Evolutionary conservation across 78 protist species (phyloP), one percentile per base, ranked within the genome.

Genomic region (Cavenderia fasciculata): DNA sequence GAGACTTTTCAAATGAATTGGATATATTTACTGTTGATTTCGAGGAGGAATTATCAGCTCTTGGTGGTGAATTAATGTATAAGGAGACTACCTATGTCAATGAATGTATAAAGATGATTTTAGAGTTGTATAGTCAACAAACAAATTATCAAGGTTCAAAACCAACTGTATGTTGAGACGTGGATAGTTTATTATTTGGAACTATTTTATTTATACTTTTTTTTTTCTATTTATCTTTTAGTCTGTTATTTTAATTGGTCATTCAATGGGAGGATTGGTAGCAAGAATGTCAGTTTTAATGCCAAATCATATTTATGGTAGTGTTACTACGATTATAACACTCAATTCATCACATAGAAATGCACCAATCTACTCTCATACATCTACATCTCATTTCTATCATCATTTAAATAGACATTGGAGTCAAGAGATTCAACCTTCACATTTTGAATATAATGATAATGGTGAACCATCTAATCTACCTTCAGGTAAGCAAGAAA

Each of bases 201-300:
- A 31, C 27, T 44, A 21, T 14, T 6, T 11, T 51, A 84, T 66
- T 36, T 44, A 52, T 34, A 82, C 31, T 36, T 12, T 5, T 79
- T 36, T 19, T 62, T 51, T 4, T 33, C 2, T 33, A 47, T 43
- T 14, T 34, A 44, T 4, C 6, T 23, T 62, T 12, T 29, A 76
- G 87, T 46, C 75, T 27, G 84, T 90, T n/a, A 78, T 90, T 7
- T 65, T 90, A 36, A 43, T 90, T 33, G 94, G 85, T 27, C 94
- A 90, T 78, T 49, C 72, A 25, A 90, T 90, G 94, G 94, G 94
- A 23, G 94, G 94, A 12, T 38, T 90, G 12, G 88, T 90, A 25
- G 88, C 94, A 16, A 73, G 94, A 59, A 72, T 84, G 86, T 33
- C 69, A 25, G 62, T 66, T 23, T 47, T 66, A 21, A 21, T 77